Conservation (phyloP, 768 basidiomycete species). For the Strobilomyces confusus region DNA sequence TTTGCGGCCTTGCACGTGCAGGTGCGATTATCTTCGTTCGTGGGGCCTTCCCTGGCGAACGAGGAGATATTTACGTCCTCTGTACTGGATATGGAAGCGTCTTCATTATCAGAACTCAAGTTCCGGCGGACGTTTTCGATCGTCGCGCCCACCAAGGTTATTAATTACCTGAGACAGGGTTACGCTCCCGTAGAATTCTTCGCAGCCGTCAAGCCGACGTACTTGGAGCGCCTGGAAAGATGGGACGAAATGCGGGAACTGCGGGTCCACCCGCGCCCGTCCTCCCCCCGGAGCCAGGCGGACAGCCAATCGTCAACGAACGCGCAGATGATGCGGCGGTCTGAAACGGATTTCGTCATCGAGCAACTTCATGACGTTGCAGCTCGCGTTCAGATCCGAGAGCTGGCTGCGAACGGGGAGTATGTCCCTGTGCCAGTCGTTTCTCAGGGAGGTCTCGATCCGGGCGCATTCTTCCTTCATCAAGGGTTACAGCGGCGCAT, state of each 20-base stretch:
- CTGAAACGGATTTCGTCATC: constrained; percentile 87
- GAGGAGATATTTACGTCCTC: constrained; percentile 84
- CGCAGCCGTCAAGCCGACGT: constrained; percentile 74
- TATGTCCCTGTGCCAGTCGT: constrained; percentile 83
- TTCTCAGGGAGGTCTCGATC: constrained; percentile 69
- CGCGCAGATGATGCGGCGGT: constrained; percentile 79
- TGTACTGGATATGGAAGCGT: constrained; percentile 66
- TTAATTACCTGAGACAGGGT: constrained; percentile 66
- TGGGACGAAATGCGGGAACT: constrained; percentile 94
- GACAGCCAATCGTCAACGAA: constrained; percentile 39
- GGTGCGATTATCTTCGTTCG: constrained; percentile 81
- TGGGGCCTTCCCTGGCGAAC: constrained; percentile 60
- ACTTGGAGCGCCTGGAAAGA: constrained; percentile 82
- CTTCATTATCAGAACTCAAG: constrained; percentile 73
- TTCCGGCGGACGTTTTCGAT: constrained; percentile 83
- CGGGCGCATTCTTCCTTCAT: constrained; percentile 82
- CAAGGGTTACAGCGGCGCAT: constrained; percentile 92
- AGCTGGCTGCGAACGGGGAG: constrained; percentile 79
- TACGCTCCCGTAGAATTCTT: constrained; percentile 92
- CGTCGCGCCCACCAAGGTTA: constrained; percentile 66
- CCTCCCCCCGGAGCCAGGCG: constrained; percentile 25
- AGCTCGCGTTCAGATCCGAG: constrained; percentile 80
- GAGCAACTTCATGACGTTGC: constrained; percentile 90
- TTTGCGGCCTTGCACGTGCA: constrained; percentile 86
- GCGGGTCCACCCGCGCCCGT: constrained; percentile 40